Evolutionary conservation across 306 rosid genomes (phyloP), one percentile per base, ranked within the genome.

Genomic region (Inga laurina): DNA sequence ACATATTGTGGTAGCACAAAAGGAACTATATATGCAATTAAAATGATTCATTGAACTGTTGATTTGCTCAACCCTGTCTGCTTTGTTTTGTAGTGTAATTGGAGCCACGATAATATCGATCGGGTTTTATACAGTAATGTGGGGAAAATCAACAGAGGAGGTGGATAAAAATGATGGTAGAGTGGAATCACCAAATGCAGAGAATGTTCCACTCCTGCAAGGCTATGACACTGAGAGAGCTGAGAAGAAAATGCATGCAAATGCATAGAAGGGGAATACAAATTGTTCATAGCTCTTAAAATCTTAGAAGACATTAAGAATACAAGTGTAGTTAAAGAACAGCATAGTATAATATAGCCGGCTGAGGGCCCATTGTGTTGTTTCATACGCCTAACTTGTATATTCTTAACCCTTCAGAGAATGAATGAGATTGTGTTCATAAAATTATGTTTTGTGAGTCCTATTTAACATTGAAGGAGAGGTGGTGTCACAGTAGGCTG

Each of bases 91-190:
- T 88, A 95, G 98, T 87, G 73, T 92, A 39, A 75, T 93, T 64
- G 97, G 98, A 85, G 98, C 94, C 82, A 85, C 91, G 56, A 79
- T 90, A 77, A 91, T 92, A 88, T 90, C 98, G 0, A 69, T 93
- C 32, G 97, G 97, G 27, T 90, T 95, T 88, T 95, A 95, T 46
- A 85, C 92, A 15, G 97, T 95, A n/a, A 86, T 95, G 90, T 95
- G 97, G 98, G 98, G 97, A 45, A 93, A 95, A 85, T 78, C 89
- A 75, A 88, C 83, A 74, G 98, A 95, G 82, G 93, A 84, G 74
- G 72, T 45, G 35, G 90, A 52, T 44, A 89, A 87, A 46, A 86
- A 41, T 78, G 79, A 24, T 71, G 81, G 70, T 34, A 73, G 73
- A 82, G 80, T 68, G 77, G 95, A 83, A 80, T 85, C 93, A 74